Evolutionary conservation across 2,329 filamentous ascomycete genomes (phyloP).

Genomic region (Microsporum canis): DNA sequence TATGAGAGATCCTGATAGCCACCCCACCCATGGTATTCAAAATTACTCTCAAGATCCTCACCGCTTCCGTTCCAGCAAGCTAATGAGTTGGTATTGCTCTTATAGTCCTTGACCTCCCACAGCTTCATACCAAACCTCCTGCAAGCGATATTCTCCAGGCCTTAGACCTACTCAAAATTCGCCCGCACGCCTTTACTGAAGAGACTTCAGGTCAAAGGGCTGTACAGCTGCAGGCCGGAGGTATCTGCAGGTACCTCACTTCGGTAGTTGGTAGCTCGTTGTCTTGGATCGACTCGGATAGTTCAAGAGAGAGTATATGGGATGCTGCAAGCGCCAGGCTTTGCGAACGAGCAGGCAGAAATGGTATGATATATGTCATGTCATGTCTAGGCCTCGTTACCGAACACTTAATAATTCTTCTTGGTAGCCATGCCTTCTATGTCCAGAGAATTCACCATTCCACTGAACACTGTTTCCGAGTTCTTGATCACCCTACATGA

Average conservation of each 20-base stretch:
- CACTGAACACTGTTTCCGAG: conserved; percentile 31
- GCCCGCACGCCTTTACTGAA: conserved; percentile 43
- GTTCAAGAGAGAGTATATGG: conserved; percentile 46
- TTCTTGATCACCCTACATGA: conserved; percentile 67
- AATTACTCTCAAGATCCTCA: neutral
- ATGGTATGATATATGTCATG: conserved; percentile 34
- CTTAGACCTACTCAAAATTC: conserved; percentile 54
- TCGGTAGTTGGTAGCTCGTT: conserved; percentile 37
- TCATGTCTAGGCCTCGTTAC: neutral
- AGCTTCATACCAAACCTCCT: conserved; percentile 65
- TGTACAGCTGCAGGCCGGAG: conserved; percentile 26
- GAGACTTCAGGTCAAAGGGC: conserved; percentile 20
- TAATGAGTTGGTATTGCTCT: neutral
- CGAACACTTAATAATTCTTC: neutral
- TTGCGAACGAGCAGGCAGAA: conserved; percentile 73
- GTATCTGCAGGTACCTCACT: conserved; percentile 37
- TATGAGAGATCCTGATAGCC: neutral
- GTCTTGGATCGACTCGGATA: conserved; percentile 36
- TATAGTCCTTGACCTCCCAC: conserved; percentile 63
- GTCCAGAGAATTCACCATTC: conserved; percentile 49
- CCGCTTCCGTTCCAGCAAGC: neutral
- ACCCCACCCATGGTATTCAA: neutral
- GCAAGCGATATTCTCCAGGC: conserved; percentile 52
- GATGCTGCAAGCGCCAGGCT: conserved; percentile 66
- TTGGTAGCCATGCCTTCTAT: conserved; percentile 50